Percentiles rank a stretch among this genome's conserved stretches.
Conservation (phyloP, 371 early-diverging fungal species). For the Syncephalastrum racemosum region DNA sequence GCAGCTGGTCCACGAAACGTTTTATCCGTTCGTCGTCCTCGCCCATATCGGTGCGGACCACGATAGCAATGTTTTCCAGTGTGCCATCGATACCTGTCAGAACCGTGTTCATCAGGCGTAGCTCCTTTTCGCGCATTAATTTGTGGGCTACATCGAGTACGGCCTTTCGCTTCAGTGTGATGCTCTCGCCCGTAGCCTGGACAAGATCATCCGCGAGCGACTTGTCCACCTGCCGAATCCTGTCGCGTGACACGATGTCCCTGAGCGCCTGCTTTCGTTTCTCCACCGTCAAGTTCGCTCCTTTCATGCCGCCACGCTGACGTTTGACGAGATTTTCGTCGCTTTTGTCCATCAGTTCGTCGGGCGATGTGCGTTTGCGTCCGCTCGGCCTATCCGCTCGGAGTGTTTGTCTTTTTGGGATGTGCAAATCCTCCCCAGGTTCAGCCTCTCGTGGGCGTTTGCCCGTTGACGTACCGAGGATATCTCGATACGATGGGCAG, state of each 20-base stretch:
- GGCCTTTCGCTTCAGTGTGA: constrained; percentile 10
- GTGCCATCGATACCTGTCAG: constrained; percentile 12
- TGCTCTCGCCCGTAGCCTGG: constrained; percentile 1
- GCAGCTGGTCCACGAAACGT: constrained; percentile 11
- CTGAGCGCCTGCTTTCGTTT: constrained; percentile 13
- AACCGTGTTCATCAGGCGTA: constrained; percentile 9
- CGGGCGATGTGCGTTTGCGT: no score
- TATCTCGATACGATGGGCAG: no score
- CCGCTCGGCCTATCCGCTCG: no score
- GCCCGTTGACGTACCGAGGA: no score
- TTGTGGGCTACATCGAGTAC: constrained; percentile 14
- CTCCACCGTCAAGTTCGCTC: constrained; percentile 12
- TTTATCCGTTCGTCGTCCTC: constrained; percentile 11
- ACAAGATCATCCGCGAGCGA: constrained; percentile 10
- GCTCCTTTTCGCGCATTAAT: neutral
- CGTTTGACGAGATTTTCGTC: no score
- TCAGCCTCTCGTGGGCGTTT: no score
- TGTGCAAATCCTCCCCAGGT: no score
- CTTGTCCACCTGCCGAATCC: constrained; percentile 14
- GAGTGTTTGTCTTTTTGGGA: no score
- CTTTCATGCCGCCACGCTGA: constrained; percentile 5
- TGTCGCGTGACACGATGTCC: constrained; percentile 15
- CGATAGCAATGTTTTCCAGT: constrained; percentile 14
- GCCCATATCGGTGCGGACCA: constrained; percentile 13
- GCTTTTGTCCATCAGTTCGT: no score